Conservation (phyloP, 768 basidiomycete genomes). For the Dentipellis fragilis region DNA sequence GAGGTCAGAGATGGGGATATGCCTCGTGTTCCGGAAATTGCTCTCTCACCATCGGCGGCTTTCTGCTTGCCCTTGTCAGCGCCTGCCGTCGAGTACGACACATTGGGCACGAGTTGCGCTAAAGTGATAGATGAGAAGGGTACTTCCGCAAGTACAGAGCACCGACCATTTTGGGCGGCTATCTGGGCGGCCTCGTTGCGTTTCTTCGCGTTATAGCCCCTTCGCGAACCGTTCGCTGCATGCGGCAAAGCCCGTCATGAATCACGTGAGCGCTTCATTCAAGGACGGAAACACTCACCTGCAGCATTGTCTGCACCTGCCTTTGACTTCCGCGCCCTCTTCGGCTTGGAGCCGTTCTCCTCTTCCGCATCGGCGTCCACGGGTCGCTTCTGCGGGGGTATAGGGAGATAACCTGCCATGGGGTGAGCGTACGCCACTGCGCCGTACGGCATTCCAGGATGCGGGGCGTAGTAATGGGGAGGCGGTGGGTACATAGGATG, state of each 20-base stretch:
- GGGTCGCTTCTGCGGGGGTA: slow-evolving; percentile 26
- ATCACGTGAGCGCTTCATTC: background rate
- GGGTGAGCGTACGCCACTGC: slow-evolving; percentile 11
- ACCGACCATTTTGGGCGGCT: slow-evolving; percentile 53
- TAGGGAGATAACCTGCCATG: slow-evolving; percentile 10
- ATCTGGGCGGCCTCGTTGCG: slow-evolving; percentile 61
- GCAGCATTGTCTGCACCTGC: slow-evolving; percentile 21
- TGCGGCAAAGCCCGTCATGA: background rate
- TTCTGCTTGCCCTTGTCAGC: slow-evolving; percentile 38
- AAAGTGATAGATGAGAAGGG: slow-evolving; percentile 11
- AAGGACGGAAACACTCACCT: slow-evolving; percentile 14
- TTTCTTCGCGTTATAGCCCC: slow-evolving; percentile 65
- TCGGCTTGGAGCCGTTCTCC: slow-evolving; percentile 33
- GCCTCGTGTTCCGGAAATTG: background rate
- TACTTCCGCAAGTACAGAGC: slow-evolving; percentile 4
- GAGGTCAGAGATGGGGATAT: slow-evolving; percentile 16
- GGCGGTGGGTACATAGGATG: slow-evolving; percentile 20
- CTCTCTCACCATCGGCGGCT: slow-evolving; percentile 13
- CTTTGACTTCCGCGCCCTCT: slow-evolving; percentile 33
- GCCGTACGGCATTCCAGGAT: slow-evolving; percentile 1
- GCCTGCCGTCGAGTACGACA: slow-evolving; percentile 29
- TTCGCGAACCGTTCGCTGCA: slow-evolving; percentile 34
- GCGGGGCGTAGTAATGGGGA: slow-evolving; percentile 7
- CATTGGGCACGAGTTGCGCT: slow-evolving; percentile 37
- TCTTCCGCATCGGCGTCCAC: slow-evolving; percentile 31